Evolutionary conservation across 805 yeast genomes (phyloP).

Genomic region (Wickerhamomyces ciferrii): DNA sequence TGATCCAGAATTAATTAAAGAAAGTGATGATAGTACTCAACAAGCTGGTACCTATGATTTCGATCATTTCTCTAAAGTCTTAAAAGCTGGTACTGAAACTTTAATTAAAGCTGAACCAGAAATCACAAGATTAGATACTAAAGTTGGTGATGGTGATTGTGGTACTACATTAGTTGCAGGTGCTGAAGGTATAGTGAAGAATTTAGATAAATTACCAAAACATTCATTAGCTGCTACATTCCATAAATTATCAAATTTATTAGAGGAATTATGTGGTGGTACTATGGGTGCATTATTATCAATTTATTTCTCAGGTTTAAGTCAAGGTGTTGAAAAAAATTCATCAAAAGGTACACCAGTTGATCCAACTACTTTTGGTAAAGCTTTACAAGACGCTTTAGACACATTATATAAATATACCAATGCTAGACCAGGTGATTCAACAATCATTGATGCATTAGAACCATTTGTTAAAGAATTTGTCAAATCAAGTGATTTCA

Average conservation of each 20-base stretch:
- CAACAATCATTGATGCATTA: conserved; percentile 84
- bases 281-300: conserved; percentile 94
- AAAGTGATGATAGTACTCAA: conserved; percentile 25
- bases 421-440: conserved; percentile 81
- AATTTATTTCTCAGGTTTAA: conserved; percentile 75
- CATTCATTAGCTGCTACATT: conserved; percentile 47
- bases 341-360: conserved; percentile 24
- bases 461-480: conserved; percentile 79
- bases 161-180: conserved; percentile 89
- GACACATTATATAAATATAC: conserved; percentile 80
- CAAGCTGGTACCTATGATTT: conserved; percentile 32
- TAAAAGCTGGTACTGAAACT: conserved; percentile 44
- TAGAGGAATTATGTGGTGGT: conserved; percentile 95
- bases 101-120: conserved; percentile 69
- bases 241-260: conserved; percentile 71
- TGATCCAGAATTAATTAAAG: conserved; percentile 23
- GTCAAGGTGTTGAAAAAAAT: conserved; percentile 38
- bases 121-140: conserved; percentile 79
- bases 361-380: conserved; percentile 30
- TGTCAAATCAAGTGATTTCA: conserved; percentile 41
- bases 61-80: conserved; percentile 26
- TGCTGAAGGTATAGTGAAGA: conserved; percentile 61
- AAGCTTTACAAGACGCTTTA: conserved; percentile 52
- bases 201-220: conserved; percentile 38
- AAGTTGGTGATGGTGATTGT: conserved; percentile 97